A percentile compares a stretch with the other conserved stretches of the same genome.
phyloP scores from a whole-genome alignment of 345 rosid genomes.

The Citrus hindsii region DNA sequence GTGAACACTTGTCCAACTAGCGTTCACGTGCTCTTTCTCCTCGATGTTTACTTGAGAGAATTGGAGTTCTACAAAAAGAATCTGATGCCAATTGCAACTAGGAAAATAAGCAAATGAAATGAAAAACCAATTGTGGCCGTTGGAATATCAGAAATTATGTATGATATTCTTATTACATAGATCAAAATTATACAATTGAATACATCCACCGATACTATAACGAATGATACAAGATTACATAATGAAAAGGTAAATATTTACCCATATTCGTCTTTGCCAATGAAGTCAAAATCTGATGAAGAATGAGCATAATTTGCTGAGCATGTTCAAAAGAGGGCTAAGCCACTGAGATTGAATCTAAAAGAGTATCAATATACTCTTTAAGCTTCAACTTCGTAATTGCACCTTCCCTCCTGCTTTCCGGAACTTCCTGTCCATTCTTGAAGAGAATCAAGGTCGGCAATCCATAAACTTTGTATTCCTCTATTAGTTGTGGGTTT shows the following conservation, averaged over 20 bases:
- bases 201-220: neutral
- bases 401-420: slow-evolving; percentile 87
- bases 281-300: neutral
- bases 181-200: slow-evolving; percentile 3
- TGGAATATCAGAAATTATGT: neutral
- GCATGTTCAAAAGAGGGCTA: slow-evolving; percentile 20
- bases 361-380: slow-evolving; percentile 55
- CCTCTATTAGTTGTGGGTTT: slow-evolving; percentile 58
- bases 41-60: too few species aligned
- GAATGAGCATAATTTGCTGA: neutral
- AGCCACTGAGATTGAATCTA: slow-evolving; percentile 49
- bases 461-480: slow-evolving; percentile 77
- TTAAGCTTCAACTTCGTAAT: slow-evolving; percentile 75
- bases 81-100: neutral
- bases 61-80: neutral
- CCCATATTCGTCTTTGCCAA: neutral
- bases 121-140: neutral
- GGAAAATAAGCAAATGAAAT: too few species aligned
- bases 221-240: neutral
- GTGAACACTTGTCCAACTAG: too few species aligned
- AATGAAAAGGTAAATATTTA: neutral
- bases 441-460: slow-evolving; percentile 75
- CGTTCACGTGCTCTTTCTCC: too few species aligned
- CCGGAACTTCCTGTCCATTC: slow-evolving; percentile 66
- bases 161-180: neutral